Evolutionary conservation across 1,139 yeast species (phyloP).

Genomic region (Hyphopichia burtonii): DNA sequence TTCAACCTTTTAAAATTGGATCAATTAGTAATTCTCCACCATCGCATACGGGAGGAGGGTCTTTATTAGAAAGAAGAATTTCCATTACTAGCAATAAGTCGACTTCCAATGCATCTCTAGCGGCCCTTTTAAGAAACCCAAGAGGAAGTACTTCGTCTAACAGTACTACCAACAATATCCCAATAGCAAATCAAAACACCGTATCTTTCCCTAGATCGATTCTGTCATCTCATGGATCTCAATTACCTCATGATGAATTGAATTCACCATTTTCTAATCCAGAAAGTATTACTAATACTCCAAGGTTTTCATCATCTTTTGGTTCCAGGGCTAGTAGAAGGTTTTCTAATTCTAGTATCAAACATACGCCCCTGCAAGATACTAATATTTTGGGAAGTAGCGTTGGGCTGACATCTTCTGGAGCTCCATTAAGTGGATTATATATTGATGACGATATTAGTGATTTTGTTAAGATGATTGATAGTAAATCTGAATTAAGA

Average conservation of each 20-base stretch:
- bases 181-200: constrained; percentile 19
- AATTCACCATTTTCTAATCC: constrained; percentile 20
- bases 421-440: constrained; percentile 41
- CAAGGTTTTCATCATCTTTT: constrained; percentile 55
- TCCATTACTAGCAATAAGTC: constrained; percentile 48
- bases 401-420: constrained; percentile 37
- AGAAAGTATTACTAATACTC: constrained; percentile 31
- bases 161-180: constrained; percentile 28
- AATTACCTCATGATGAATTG: constrained; percentile 19
- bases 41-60: constrained; percentile 18
- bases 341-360: constrained; percentile 36
- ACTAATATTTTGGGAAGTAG: constrained; percentile 32
- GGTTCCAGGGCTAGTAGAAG: constrained; percentile 52
- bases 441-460: constrained; percentile 69
- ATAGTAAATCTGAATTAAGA: constrained; percentile 57
- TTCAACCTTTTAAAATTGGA: constrained; percentile 64
- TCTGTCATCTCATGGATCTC: constrained; percentile 42
- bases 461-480: constrained; percentile 80
- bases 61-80: constrained; percentile 41
- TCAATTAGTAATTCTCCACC: constrained; percentile 55
- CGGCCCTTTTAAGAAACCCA: constrained; percentile 52
- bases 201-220: constrained; percentile 38
- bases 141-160: constrained; percentile 34
- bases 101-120: constrained; percentile 56
- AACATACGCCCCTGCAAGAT: constrained; percentile 17